Conservation (phyloP, 2,329 filamentous ascomycete species). For the Pseudohalonectria lignicola region DNA sequence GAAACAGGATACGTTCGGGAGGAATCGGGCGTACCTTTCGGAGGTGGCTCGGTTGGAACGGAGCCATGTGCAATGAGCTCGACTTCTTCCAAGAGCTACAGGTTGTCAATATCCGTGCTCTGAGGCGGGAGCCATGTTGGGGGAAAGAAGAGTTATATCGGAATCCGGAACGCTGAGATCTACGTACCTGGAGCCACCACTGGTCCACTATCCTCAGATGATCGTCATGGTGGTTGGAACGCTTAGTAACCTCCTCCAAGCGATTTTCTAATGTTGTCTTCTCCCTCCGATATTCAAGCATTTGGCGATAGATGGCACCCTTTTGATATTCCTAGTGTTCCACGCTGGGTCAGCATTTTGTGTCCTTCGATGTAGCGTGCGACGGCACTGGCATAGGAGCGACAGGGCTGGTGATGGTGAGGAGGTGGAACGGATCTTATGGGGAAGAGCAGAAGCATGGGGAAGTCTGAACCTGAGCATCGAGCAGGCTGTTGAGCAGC, state of each 20-base stretch:
- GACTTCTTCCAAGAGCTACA: slow-evolving; percentile 52
- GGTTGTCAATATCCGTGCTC: slow-evolving; percentile 13
- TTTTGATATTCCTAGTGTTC: slow-evolving; percentile 71
- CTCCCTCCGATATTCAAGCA: slow-evolving; percentile 95
- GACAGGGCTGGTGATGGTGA: too few species aligned
- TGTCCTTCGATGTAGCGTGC: slow-evolving; percentile 11
- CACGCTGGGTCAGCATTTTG: slow-evolving; percentile 16
- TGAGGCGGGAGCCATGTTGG: too few species aligned
- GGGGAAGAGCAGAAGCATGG: too few species aligned
- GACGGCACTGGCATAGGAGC: too few species aligned
- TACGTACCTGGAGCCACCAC: slow-evolving; percentile 83
- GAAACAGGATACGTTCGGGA: background rate
- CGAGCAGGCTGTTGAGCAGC: slow-evolving; percentile 28
- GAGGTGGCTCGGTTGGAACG: slow-evolving; percentile 28
- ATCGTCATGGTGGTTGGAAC: slow-evolving; percentile 76
- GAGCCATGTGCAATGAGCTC: slow-evolving; percentile 44
- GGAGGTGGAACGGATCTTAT: too few species aligned
- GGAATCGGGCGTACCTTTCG: slow-evolving; percentile 25
- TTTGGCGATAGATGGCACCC: slow-evolving; percentile 92
- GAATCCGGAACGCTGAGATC: too few species aligned
- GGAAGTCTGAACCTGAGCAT: slow-evolving; percentile 16
- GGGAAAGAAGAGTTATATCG: too few species aligned
- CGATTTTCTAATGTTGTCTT: slow-evolving; percentile 71
- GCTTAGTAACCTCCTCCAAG: slow-evolving; percentile 69
- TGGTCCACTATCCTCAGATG: slow-evolving; percentile 82